phyloP scores from a whole-genome alignment of 2,329 filamentous ascomycete species.

The Colletotrichum sp. region DNA sequence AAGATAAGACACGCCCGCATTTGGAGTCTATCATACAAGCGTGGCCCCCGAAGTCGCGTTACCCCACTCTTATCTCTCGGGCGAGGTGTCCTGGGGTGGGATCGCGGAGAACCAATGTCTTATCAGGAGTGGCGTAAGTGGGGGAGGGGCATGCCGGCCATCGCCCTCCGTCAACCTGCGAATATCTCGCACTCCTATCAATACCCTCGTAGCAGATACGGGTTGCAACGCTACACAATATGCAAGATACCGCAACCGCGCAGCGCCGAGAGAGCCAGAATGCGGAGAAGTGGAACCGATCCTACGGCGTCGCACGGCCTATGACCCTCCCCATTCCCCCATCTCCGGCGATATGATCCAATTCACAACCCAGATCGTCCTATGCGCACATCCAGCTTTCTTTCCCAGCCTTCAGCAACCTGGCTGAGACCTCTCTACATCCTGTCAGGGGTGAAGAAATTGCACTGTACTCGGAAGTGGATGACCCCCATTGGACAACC shows the following conservation, averaged over 20 bases:
- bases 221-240: neutral
- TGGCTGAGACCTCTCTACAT: neutral
- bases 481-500: neutral
- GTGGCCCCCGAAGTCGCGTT: neutral
- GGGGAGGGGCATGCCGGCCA: neutral
- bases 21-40: neutral
- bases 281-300: conserved; percentile 7
- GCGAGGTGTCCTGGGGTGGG: neutral
- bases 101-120: neutral
- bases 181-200: neutral
- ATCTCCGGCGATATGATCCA: neutral
- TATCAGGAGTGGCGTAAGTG: conserved; percentile 4
- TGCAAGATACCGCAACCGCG: neutral
- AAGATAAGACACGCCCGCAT: conserved; percentile 2
- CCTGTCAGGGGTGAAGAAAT: neutral
- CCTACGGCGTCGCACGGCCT: neutral
- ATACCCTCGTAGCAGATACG: neutral
- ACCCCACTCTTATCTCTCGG: conserved; percentile 12
- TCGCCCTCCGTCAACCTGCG: neutral
- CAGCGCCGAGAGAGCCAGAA: neutral
- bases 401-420: neutral
- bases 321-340: conserved; percentile 15
- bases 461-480: neutral
- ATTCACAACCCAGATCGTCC: neutral
- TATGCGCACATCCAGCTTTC: neutral